Percentiles rank a stretch among this genome's conserved stretches.
phyloP scores from a whole-genome alignment of 371 early-diverging fungal species.

The Mucor plumbeus region DNA sequence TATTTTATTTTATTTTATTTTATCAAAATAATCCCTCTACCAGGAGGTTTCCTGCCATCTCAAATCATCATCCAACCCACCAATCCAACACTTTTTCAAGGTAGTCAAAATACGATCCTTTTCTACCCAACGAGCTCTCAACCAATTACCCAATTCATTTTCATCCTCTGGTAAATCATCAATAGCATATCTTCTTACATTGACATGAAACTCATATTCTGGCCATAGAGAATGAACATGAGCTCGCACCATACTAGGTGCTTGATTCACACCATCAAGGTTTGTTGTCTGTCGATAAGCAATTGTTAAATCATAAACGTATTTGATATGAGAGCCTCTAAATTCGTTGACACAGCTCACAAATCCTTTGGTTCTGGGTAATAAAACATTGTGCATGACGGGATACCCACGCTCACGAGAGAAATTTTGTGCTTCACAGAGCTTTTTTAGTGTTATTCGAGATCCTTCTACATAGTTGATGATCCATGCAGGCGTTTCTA shows the following conservation, averaged over 20 bases:
- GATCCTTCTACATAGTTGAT: conserved; percentile 79
- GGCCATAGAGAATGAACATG: conserved; percentile 58
- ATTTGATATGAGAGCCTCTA: conserved; percentile 66
- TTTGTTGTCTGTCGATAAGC: conserved; percentile 56
- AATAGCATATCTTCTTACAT: conserved; percentile 62
- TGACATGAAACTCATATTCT: conserved; percentile 75
- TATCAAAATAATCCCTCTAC: background rate
- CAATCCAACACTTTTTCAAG: conserved; percentile 49
- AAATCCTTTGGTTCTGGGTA: conserved; percentile 87
- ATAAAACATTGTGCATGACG: conserved; percentile 69
- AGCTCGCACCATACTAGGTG: conserved; percentile 66
- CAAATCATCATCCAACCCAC: conserved; percentile 10
- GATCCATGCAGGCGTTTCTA: conserved; percentile 74
- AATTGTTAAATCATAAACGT: conserved; percentile 73
- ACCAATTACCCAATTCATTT: conserved; percentile 62
- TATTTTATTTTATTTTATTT: too few species aligned
- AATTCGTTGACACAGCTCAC: conserved; percentile 67
- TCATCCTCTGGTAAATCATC: conserved; percentile 66
- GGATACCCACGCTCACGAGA: conserved; percentile 60
- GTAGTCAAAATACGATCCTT: conserved; percentile 64
- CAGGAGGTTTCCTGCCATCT: conserved; percentile 47
- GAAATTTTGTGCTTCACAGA: conserved; percentile 68
- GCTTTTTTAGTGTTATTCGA: conserved; percentile 64
- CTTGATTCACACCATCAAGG: conserved; percentile 48
- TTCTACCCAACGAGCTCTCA: conserved; percentile 64